A percentile compares a stretch with the other conserved stretches of the same genome.
These are phyloP conservation scores for Vanderwaltozyma polyspora DNA, from an alignment of 805 yeast species.

Conservation along the genomic window DNA sequence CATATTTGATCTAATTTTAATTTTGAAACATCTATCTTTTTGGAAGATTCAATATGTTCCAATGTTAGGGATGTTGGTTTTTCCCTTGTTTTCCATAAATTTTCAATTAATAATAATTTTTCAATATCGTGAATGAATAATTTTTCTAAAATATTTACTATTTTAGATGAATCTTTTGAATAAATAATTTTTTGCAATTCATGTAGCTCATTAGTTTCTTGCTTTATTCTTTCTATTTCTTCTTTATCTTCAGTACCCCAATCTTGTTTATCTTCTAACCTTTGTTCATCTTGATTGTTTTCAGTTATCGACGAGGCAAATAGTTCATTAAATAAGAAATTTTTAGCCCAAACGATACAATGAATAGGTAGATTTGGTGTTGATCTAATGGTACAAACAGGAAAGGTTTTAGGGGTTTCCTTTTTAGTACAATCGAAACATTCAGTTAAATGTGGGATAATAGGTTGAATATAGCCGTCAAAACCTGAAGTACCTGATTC, in stretches of 20 bases:
- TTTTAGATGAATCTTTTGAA: conserved; percentile 23
- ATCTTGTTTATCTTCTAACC: conserved; percentile 27
- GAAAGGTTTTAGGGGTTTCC: conserved; percentile 80
- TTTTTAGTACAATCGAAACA: conserved; percentile 89
- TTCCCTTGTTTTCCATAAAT: conserved; percentile 64
- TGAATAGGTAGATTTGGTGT: conserved; percentile 96
- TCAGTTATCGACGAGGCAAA: conserved; percentile 36
- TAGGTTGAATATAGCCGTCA: conserved; percentile 90
- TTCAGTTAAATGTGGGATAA: conserved; percentile 69
- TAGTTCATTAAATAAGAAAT: conserved; percentile 70
- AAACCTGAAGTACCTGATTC: conserved; percentile 95
- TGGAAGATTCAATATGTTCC: conserved; percentile 9
- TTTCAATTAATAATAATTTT: conserved; percentile 55
- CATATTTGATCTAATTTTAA: conserved; percentile 35
- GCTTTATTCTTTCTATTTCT: conserved; percentile 52
- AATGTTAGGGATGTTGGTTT: conserved; percentile 55
- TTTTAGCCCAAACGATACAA: conserved; percentile 96
- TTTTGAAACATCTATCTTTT: conserved; percentile 2
- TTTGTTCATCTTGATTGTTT: conserved; percentile 30
- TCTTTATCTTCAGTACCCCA: conserved; percentile 54
- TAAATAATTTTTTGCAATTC: conserved; percentile 34
- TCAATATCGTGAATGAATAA: conserved; percentile 68
- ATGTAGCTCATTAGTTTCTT: conserved; percentile 56
- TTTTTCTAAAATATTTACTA: conserved; percentile 40
- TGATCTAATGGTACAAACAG: conserved; percentile 93